Evolutionary conservation across 78 protist species (phyloP), one percentile per base, ranked within the genome.

Genomic region (Dictyostelium capitatum): DNA sequence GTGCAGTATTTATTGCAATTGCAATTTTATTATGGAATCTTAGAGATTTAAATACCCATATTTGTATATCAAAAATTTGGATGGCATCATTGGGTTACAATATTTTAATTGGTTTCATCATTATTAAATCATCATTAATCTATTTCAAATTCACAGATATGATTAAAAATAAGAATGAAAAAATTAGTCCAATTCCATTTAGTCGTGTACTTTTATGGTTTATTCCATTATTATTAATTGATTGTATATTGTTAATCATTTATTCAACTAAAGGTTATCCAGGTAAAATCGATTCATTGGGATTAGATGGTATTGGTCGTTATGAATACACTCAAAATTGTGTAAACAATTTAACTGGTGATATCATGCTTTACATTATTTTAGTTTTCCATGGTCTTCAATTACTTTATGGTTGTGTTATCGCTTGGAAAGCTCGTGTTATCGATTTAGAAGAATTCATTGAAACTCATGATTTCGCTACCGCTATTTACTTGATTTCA

Each of bases 311-410:
- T 30, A 85, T 85, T 46, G 92, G 92, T 17, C 57, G 70, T 41
- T 85, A 85, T 48, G 84, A 85, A 47, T 85, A 77, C 92, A 85
- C 92, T 32, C 82, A 77, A 64, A 85, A 74, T 54, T 85, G 92
- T 43, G 77, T 77, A 50, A 85, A 85, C 78, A 85, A 85, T 74
- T 54, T 43, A 25, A 41, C 30, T 9, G 92, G 92, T 64, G 73
- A 85, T 69, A 64, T 70, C 48, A 28, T 64, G 37, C 17, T 85
- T 19, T 85, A 85, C 83, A 46, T 59, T 20, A 57, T 85, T 57
- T 23, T 85, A n/a, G 67, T 75, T 1, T 85, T 62, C 83, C 92
- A 85, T 74, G 92, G 92, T 48, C 41, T 85, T 7, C 82, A 77
- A 54, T 41, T 85, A 10, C 48, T 85, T 30, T 85, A 85, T 69